These are phyloP conservation scores for Ophiostoma pallidulum DNA, from an alignment of 2,329 filamentous ascomycete species.

Conservation along the genomic window DNA sequence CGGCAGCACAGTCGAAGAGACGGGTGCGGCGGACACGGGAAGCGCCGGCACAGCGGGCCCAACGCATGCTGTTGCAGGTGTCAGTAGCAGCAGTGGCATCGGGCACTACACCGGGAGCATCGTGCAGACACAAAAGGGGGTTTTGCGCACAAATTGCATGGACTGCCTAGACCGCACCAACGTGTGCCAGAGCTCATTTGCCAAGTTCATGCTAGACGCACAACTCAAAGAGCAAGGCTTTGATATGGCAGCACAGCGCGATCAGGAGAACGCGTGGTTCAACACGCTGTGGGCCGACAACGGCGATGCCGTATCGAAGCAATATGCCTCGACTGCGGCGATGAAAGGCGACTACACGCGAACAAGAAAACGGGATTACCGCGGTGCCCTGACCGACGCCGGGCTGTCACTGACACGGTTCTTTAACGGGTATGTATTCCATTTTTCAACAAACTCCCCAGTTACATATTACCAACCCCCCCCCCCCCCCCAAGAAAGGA, in stretches of 20 bases:
- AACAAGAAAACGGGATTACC: slow-evolving; percentile 81
- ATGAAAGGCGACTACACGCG: slow-evolving; percentile 96
- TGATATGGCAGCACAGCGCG: slow-evolving; percentile 62
- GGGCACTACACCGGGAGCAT: slow-evolving; percentile 24
- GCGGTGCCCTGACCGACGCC: slow-evolving; percentile 83
- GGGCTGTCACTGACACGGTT: slow-evolving; percentile 75
- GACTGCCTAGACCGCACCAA: slow-evolving; percentile 95
- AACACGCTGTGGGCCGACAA: slow-evolving; percentile 97
- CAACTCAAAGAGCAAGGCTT: slow-evolving; percentile 71
- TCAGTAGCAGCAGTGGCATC: slow-evolving; percentile 8
- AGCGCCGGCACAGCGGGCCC: not conserved
- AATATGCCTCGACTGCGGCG: slow-evolving; percentile 91
- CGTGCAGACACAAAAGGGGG: slow-evolving; percentile 52
- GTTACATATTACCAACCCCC: no score
- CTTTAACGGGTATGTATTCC: slow-evolving; percentile 49
- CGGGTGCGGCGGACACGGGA: not conserved
- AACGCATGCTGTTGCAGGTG: not conserved
- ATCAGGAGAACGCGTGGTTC: slow-evolving; percentile 83
- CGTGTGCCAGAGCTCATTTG: slow-evolving; percentile 88
- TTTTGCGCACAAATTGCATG: slow-evolving; percentile 96
- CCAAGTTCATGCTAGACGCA: slow-evolving; percentile 67
- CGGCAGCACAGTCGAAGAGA: slow-evolving; percentile 57
- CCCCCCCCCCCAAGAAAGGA: no score
- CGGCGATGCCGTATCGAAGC: slow-evolving; percentile 87
- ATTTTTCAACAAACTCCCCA: not conserved